Base-by-base conservation (phyloP, 2,329 filamentous ascomycete species). In the Xenoacremonium recifei region DNA sequence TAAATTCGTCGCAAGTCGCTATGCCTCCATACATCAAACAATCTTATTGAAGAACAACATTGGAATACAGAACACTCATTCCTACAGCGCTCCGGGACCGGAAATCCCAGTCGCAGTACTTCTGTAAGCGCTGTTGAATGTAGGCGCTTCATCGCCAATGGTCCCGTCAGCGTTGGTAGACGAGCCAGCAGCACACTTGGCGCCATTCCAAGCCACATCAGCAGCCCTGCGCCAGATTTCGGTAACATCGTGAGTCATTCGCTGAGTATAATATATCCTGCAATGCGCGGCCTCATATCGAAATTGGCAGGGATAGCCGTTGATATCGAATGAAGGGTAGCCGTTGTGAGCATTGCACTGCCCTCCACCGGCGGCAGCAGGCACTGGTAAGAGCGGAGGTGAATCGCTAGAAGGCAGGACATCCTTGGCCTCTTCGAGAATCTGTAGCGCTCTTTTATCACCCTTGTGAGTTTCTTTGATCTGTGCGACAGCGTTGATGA, bases 231-330 rank as follows among this genome's bases (percentile, higher is more conserved):
- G 64, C 81, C 82, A 85, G 23, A 79, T 54, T n/a, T 61, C 65
- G 3, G 66, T 67, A 2, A 77, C 69, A 43, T 80, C 69, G 4
- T 69, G 60, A 25, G 78, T 61, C 61, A 79, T 82, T 3, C 67
- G 60, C 13, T 68, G 57, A 2, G 80, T 81, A 45, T 77, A 84
- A 55, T 73, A 85, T 11, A 84, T 58, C 5, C 80, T 68, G 49
- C 81, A 85, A 50, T 81, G 76, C 1, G 82, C 76, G 1, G 78
- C 71, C 48, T 83, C 75, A 41, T 80, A 78, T 2, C 77, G 62
- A 53, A 84, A 85, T 50, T 86, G 82, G 13, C 54, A 40, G 0
- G 54, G 54, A 20, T 57, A 58, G 12, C 54, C 54, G n/a, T 54
- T 36, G 0, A 57, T 35, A 3, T 56, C 35, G 35, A 58, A 54